These are phyloP conservation scores for Biscogniauxia sp. DNA, from an alignment of 2,329 filamentous ascomycete genomes.

Conservation along the genomic window DNA sequence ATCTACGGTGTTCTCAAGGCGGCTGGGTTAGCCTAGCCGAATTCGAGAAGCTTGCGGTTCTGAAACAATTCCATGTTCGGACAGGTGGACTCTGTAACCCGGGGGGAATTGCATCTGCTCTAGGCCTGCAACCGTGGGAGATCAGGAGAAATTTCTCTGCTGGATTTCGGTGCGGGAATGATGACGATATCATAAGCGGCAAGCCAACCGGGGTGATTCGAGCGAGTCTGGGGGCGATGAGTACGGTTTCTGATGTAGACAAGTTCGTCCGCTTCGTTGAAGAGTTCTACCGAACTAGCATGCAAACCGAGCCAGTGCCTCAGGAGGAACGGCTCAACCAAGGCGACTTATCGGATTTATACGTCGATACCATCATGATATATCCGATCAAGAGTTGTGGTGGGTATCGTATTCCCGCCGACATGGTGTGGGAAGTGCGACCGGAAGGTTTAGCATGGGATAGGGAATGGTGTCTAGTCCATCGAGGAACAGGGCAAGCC, in stretches of 20 bases:
- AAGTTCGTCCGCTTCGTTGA: slow-evolving; percentile 68
- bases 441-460: slow-evolving; percentile 90
- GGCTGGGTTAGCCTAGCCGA: slow-evolving; percentile 79
- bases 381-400: slow-evolving; percentile 96
- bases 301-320: slow-evolving; percentile 10
- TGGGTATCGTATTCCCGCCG: slow-evolving; percentile 67
- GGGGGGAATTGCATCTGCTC: slow-evolving; percentile 72
- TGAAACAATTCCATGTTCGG: slow-evolving; percentile 79
- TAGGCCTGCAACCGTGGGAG: slow-evolving; percentile 76
- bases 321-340: background rate
- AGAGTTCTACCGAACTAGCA: slow-evolving; percentile 58
- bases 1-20: slow-evolving; percentile 66
- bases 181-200: slow-evolving; percentile 76
- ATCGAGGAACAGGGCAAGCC: slow-evolving; percentile 78
- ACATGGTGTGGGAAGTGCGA: slow-evolving; percentile 69
- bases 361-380: slow-evolving; percentile 66
- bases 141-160: slow-evolving; percentile 81
- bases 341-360: slow-evolving; percentile 33
- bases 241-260: slow-evolving; percentile 70
- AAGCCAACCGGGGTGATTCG: slow-evolving; percentile 87
- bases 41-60: slow-evolving; percentile 78
- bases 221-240: slow-evolving; percentile 88
- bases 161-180: slow-evolving; percentile 80
- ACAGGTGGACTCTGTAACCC: slow-evolving; percentile 92
- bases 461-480: slow-evolving; percentile 92